Evolutionary conservation across 768 basidiomycete genomes (phyloP), one percentile per base, ranked within the genome.

Genomic region (Lactarius trivialis): DNA sequence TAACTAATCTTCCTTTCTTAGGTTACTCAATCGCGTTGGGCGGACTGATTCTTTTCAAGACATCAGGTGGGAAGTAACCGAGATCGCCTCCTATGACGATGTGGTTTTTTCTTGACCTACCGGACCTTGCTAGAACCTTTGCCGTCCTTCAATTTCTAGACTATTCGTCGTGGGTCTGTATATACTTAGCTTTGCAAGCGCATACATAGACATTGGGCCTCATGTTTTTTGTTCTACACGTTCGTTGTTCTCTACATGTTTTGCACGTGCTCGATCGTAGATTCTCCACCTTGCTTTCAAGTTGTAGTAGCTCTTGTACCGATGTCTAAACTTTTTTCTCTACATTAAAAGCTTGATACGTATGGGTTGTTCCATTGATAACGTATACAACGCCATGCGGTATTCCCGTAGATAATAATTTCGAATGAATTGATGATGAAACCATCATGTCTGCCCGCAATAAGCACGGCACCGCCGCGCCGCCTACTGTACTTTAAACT

Each of bases 11-110:
- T 48, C 21, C 21, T 11, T 48, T 12, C 4, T 15, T 33, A 87
- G 91, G 95, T 14, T 98, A 97, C 74, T 87, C 86, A 12, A 83
- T 97, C 68, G 95, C 96, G 0, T 78, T 97, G 4, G 83, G 78
- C 51, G 94, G 94, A 32, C 81, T 97, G 24, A 73, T 98, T 64
- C 74, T 93, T 56, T 96, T 89, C 82, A 95, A 89, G 79, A 89
- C 88, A 0, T 79, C 82, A 4, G 81, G 85, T 7, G 77, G 80
- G 49, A 89, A 88, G 71, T 88, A 67, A 68, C 21, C 15, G 30
- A 50, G 15, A 19, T n/a, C 33, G 4, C 11, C 17, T 11, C 43
- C 11, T 11, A 39, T 33, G 36, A 28, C 24, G 19, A 15, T 12
- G 32, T 41, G 19, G 14, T 19, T n/a, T 36, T 19, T 54, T 21